Base-by-base conservation (phyloP, 306 rosid species). In the Rubus parviflorus region DNA sequence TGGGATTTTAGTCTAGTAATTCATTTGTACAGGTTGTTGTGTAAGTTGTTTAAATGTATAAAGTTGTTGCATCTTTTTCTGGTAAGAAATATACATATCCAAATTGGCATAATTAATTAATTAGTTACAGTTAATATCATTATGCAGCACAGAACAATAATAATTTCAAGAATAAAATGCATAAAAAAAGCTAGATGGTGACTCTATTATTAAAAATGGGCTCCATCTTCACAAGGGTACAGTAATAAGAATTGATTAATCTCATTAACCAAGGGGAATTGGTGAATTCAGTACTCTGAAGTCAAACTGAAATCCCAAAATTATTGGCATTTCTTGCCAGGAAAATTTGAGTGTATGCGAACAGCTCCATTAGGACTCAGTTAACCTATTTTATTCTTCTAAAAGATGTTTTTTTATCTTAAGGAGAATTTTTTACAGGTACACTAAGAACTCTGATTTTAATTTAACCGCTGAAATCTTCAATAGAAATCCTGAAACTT, bases 21-120 rank as follows among this genome's bases (percentile, higher is more conserved):
- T 74, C 69, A 73, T 67, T 68, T 78, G 70, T 74, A 78, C 72
- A 74, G 19, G 57, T 76, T 14, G 40, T 23, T 65, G 37, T 38
- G 65, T 71, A 64, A 20, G 51, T 38, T 65, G 73, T 15, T 62
- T 11, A 75, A 43, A 63, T 46, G 51, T 77, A 22, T 20, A 52
- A n/a, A 76, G 4, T 46, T 11, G 56, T 68, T 8, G 2, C 13
- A 19, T 15, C 52, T 43, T 56, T 10, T 41, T 62, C 1, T 16
- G 48, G 69, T 3, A 48, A 16, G 46, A 19, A 48, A 51, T 30
- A 30, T 45, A 61, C 7, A 49, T 9, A 5, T 41, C 43, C 48
- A 41, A 14, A 42, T 19, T 52, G 52, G 35, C 45, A 25, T 65
- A 22, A 64, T 35, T 17, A 2, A 30, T 35, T 17, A 0, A 35